Conservation (phyloP, 78 protist species). For the Bodo saltans region DNA sequence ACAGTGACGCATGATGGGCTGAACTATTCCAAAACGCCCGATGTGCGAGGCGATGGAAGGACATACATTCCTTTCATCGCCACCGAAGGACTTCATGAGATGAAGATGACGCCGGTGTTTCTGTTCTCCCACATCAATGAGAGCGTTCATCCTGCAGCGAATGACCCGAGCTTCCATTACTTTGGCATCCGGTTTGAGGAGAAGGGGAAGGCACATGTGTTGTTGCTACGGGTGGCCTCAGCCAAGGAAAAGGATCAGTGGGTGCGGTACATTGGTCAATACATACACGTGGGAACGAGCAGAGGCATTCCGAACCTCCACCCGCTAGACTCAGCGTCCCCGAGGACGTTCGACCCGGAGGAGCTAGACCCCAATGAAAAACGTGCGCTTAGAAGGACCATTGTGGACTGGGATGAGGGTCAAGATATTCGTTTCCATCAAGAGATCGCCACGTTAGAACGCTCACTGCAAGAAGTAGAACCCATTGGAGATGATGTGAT, state of each 20-base stretch:
- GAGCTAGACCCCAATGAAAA: not conserved
- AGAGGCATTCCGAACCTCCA: not conserved
- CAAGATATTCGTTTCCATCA: no score
- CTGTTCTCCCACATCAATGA: not conserved
- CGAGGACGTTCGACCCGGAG: not conserved
- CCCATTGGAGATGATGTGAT: no score
- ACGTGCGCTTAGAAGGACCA: not conserved
- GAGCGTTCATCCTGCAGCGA: not conserved
- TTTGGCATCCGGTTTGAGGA: not conserved
- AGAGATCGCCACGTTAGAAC: no score
- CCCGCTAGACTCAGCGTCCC: not conserved
- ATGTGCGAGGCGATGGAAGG: not conserved
- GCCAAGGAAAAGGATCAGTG: not conserved
- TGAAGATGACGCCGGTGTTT: not conserved
- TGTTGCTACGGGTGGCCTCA: not conserved
- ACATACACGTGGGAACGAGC: not conserved
- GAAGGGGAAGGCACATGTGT: not conserved
- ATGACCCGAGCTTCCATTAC: not conserved
- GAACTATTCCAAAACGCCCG: not conserved
- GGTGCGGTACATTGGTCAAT: not conserved
- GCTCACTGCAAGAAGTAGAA: no score
- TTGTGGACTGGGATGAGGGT: not conserved
- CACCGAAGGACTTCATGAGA: not conserved
- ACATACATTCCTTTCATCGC: not conserved
- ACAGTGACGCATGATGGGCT: not conserved